Percentiles rank a stretch among this genome's conserved stretches.
Conservation (phyloP, 768 basidiomycete species). For the Tricholoma flavovirens region DNA sequence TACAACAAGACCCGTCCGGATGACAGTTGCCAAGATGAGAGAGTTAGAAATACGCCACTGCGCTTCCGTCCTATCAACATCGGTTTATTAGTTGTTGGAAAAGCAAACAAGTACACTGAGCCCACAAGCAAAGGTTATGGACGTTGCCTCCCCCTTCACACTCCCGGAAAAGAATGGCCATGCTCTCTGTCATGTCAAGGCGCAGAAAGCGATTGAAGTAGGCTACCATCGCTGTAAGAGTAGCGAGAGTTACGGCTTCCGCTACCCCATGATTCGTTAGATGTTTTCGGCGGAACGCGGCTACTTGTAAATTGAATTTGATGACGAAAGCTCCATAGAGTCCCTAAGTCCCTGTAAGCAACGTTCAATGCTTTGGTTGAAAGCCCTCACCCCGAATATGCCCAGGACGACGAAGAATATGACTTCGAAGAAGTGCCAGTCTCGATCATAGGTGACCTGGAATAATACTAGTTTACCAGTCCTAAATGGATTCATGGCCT, state of each 20-base stretch:
- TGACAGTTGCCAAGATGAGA: constrained; percentile 82
- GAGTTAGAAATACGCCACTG: constrained; percentile 98
- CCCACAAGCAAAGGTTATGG: constrained; percentile 89
- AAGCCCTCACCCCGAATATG: constrained; percentile 75
- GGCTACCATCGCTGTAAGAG: constrained; percentile 84
- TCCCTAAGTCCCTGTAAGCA: constrained; percentile 50
- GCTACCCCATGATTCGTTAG: constrained; percentile 77
- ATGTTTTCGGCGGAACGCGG: constrained; percentile 90
- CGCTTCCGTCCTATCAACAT: constrained; percentile 56
- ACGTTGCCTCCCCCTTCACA: constrained; percentile 93
- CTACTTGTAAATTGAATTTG: constrained; percentile 94
- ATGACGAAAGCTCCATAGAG: constrained; percentile 96
- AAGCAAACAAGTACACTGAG: constrained; percentile 11
- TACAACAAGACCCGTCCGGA: constrained; percentile 81
- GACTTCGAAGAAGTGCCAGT: constrained; percentile 99
- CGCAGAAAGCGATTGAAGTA: constrained; percentile 94
- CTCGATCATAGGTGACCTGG: constrained; percentile 94
- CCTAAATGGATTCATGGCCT: constrained; percentile 98
- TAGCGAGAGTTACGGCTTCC: constrained; percentile 85
- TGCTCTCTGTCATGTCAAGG: constrained; percentile 96
- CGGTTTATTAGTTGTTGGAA: neutral
- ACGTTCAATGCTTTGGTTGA: neutral
- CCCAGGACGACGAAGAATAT: constrained; percentile 95
- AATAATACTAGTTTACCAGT: constrained; percentile 98
- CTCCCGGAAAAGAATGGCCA: constrained; percentile 92